Base-by-base conservation (phyloP, 805 yeast species). In the Saccharomyces jurei region DNA sequence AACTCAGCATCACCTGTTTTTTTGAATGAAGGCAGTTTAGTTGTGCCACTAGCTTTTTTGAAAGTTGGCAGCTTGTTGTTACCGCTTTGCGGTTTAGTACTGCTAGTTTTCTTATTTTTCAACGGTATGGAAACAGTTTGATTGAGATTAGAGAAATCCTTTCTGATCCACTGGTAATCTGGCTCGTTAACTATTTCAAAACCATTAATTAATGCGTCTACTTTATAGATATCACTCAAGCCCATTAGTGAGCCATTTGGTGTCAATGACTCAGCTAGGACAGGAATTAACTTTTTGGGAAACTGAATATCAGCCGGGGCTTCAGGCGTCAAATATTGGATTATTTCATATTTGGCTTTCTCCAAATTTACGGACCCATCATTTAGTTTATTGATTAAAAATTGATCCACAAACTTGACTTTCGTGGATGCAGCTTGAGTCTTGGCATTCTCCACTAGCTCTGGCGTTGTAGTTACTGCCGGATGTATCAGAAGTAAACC, bases 141-240 rank as follows among this genome's bases (percentile, higher is more conserved):
- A 21, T 36, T 29, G 4, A 52, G 47, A 9, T 21, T 13, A 6
- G 36, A 67, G 3, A 71, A 67, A 28, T 69, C 73, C 5, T 87
- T 86, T 65, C 79, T 83, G 11, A 72, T 60, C 90, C 91, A 87
- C 46, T 62, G 63, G 27, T 75, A 71, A n/a, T 49, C 53, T 1
- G 22, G 48, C 10, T 36, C 25, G 17, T 26, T 22, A 9, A 47
- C 46, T 6, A 68, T 58, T 29, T 80, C 70, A 58, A 87, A 84
- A 0, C 91, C 92, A 31, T 78, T 76, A 75, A 84, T 76, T 52
- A 87, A 73, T 27, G 83, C 91, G 61, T 84, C 86, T 52, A 88
- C 66, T 50, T 68, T 69, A 52, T 58, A 64, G 2, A 22, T 53
- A 50, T 68, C 68, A 72, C 74, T 58, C 73, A 82, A 76, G 8